Base-by-base conservation (phyloP, 768 basidiomycete species). In the Xerocomellus dryophilus region DNA sequence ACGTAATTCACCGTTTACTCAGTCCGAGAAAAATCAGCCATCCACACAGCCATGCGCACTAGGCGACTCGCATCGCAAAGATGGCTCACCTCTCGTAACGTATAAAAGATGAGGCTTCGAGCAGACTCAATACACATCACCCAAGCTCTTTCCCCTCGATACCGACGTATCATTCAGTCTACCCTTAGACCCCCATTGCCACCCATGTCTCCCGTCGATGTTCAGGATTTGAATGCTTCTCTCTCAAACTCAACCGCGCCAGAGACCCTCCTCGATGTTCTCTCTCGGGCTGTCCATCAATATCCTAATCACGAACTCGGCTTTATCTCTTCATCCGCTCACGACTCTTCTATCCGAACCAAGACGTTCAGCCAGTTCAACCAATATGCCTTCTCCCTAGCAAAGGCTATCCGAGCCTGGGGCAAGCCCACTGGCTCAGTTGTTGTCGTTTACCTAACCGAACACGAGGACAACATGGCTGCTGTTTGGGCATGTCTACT, bases 381-480 rank as follows among this genome's bases (percentile, higher is more conserved):
- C 23, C 54, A 59, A 44, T 14, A 47, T 38, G 61, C 47, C 7
- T 53, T 50, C 38, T 57, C 60, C 34, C 53, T 68, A 0, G 66
- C 64, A n/a, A 58, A 55, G 14, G 67, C 64, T 17, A 45, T 66
- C 32, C 53, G 54, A 31, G 39, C 50, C 3, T 66, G 64, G 69
- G 58, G 51, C 2, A 69, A 61, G 34, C 65, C 69, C 21, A 6
- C 50, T 1, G 68, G 68, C 0, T 67, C 68, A 2, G 27, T 69
- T n/a, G 10, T 71, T 3, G 57, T 69, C 9, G 55, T 70, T 0
- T 70, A 70, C 45, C 54, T 70, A 20, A 70, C 68, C 0, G 70
- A 70, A 40, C 68, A 70, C 25, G 68, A 70, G 45, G 70, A 70
- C 39, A 70, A 71, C 35, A 70, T 71, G 68, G 58, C 56, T 3